Base-by-base conservation (phyloP, 345 rosid genomes). In the Heritiera littoralis region DNA sequence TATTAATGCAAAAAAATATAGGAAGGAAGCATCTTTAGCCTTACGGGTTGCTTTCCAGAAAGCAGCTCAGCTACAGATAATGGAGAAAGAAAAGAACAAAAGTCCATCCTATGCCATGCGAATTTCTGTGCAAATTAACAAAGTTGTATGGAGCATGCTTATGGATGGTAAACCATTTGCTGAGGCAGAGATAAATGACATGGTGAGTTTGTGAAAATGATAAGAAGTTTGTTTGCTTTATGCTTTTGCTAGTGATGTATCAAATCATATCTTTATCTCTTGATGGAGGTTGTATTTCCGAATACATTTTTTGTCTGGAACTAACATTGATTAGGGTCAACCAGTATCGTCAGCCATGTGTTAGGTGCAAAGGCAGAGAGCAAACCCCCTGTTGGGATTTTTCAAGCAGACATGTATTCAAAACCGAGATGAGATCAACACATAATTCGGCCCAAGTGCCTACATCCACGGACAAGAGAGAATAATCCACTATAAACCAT, bases 51-150 rank as follows among this genome's bases (percentile, higher is more conserved):
- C 92, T 35, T 81, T 96, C 78, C 98, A 96, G 87, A 90, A 91
- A 75, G 98, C 98, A 70, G 99, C 98, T 73, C 98, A 96, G 84
- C 83, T 84, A 76, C 89, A 94, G 70, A 65, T 96, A 66, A 90
- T 84, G 97, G 98, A 92, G 89, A 96, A 96, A 87, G 98, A 96
- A 83, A 95, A 95, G 83, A 96, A 90, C 85, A 96, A 94, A 88
- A 91, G 98, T 73, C 98, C 99, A 64, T 96, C 99, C 20, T 94
- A 84, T 88, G 99, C 99, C 76, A 96, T 96, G 99, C 95, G 97
- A 55, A 90, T 96, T 78, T 92, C 98, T 59, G 83, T 96, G 86
- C 92, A 92, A 88, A 92, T 94, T 67, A 86, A 84, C 73, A 91
- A 91, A 83, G 93, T 94, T 54, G 97, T 89, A 65, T 96, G 99